phyloP scores from a whole-genome alignment of 345 rosid species.

The Hypericum perforatum region DNA sequence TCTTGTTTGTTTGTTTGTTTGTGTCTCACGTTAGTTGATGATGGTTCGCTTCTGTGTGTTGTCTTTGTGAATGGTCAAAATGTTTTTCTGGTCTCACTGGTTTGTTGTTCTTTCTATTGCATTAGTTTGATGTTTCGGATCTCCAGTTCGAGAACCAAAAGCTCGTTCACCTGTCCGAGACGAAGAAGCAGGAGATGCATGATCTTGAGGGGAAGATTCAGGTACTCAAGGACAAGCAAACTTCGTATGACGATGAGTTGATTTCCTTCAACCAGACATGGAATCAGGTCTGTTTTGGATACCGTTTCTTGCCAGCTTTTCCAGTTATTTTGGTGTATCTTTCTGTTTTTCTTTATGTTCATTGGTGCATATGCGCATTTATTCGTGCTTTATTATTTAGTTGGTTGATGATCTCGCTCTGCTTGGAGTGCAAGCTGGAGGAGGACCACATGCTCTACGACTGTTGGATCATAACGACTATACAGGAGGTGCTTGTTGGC shows the following conservation, averaged over 20 bases:
- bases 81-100: background rate
- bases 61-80: background rate
- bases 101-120: background rate
- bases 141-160: slow-evolving; percentile 80
- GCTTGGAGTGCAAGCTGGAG: slow-evolving; percentile 68
- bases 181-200: slow-evolving; percentile 59
- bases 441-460: slow-evolving; percentile 30
- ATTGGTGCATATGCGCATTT: background rate
- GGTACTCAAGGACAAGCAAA: slow-evolving; percentile 44
- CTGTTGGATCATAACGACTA: slow-evolving; percentile 35
- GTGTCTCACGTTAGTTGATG: too few species aligned
- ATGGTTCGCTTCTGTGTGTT: too few species aligned
- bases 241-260: slow-evolving; percentile 55
- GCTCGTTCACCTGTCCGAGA: slow-evolving; percentile 68
- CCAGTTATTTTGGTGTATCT: background rate
- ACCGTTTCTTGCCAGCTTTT: background rate
- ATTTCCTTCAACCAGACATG: slow-evolving; percentile 55
- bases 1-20: too few species aligned
- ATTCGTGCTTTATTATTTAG: slow-evolving; percentile 28
- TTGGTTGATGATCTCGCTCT: slow-evolving; percentile 78
- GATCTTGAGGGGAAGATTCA: slow-evolving; percentile 50
- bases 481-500: slow-evolving; percentile 37
- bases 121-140: slow-evolving; percentile 67
- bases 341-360: background rate
- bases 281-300: slow-evolving; percentile 54